Percentiles rank a stretch among this genome's conserved stretches.
Evolutionary conservation across 2,329 filamentous ascomycete species (phyloP).

Genomic region (Stenocarpella maydis): DNA sequence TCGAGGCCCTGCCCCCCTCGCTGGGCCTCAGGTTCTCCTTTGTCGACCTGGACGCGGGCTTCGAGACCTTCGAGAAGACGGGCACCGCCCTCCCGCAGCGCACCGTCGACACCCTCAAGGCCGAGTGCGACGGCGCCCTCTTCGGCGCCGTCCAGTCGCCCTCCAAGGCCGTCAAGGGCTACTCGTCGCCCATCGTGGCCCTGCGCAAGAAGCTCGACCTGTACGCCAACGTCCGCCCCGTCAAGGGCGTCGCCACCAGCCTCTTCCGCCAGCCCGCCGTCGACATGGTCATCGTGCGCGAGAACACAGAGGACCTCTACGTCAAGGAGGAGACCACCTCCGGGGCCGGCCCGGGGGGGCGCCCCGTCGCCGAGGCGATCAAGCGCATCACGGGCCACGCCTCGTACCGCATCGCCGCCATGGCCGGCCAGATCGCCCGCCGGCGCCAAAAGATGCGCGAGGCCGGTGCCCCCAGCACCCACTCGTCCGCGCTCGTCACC

Average conservation of each 20-base stretch:
- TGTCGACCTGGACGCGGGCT: conserved; percentile 90
- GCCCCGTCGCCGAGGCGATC: conserved; percentile 94
- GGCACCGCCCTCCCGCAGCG: conserved; percentile 88
- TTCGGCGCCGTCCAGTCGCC: conserved; percentile 97
- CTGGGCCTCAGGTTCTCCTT: conserved; percentile 94
- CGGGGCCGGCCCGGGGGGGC: conserved; percentile 70
- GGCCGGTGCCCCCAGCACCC: conserved; percentile 65
- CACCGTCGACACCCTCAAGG: conserved; percentile 87
- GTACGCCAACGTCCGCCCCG: conserved; percentile 96
- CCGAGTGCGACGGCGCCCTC: conserved; percentile 93
- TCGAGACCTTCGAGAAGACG: conserved; percentile 90
- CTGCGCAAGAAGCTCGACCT: conserved; percentile 94
- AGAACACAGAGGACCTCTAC: conserved; percentile 98
- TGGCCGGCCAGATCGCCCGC: conserved; percentile 94
- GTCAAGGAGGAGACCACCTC: conserved; percentile 95
- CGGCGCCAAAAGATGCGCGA: conserved; percentile 83
- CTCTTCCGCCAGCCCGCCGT: conserved; percentile 64
- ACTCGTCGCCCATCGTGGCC: conserved; percentile 95
- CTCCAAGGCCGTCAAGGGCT: conserved; percentile 87
- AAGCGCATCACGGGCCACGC: conserved; percentile 94
- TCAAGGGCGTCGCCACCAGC: conserved; percentile 79
- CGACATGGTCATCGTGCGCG: conserved; percentile 97
- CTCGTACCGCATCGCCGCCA: conserved; percentile 84
- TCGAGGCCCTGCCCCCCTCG: conserved; percentile 93
- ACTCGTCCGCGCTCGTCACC: conserved; percentile 79